A percentile compares a stretch with the other conserved stretches of the same genome.
phyloP scores from a whole-genome alignment of 805 yeast genomes.

The Wickerhamomyces hampshirensis region DNA sequence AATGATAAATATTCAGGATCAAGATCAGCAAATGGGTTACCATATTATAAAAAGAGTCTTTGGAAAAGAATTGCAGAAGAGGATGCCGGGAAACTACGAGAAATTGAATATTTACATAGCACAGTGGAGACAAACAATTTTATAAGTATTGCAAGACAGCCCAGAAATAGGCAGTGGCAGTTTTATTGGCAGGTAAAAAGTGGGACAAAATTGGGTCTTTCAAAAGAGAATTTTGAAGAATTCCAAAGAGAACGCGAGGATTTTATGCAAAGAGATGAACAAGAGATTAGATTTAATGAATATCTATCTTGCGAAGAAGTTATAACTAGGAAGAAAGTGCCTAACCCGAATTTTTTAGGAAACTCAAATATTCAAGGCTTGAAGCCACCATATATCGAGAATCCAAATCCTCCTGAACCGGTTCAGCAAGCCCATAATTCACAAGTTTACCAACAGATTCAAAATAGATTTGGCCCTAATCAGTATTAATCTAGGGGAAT shows the following conservation, averaged over 20 bases:
- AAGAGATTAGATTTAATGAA: constrained; percentile 32
- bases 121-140: constrained; percentile 41
- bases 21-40: constrained; percentile 37
- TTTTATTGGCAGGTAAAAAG: constrained; percentile 41
- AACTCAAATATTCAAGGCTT: constrained; percentile 39
- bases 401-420: constrained; percentile 7
- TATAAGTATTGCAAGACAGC: constrained; percentile 35
- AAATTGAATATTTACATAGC: constrained; percentile 46
- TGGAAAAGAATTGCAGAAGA: constrained; percentile 26
- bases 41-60: constrained; percentile 30
- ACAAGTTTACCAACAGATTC: constrained; percentile 2
- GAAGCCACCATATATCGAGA: constrained; percentile 38
- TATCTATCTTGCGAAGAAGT: constrained; percentile 37
- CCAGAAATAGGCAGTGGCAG: constrained; percentile 43
- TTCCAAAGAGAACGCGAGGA: constrained; percentile 28
- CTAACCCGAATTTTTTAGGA: constrained; percentile 45
- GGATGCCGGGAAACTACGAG: constrained; percentile 35
- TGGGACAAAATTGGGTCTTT: constrained; percentile 34
- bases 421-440: constrained; percentile 1
- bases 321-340: constrained; percentile 37
- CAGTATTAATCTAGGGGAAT: no score
- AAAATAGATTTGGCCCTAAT: background rate
- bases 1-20: constrained; percentile 13
- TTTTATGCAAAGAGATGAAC: constrained; percentile 25
- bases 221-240: constrained; percentile 20